phyloP scores from a whole-genome alignment of 2,329 filamentous ascomycete genomes.

The Elsinoe australis region DNA sequence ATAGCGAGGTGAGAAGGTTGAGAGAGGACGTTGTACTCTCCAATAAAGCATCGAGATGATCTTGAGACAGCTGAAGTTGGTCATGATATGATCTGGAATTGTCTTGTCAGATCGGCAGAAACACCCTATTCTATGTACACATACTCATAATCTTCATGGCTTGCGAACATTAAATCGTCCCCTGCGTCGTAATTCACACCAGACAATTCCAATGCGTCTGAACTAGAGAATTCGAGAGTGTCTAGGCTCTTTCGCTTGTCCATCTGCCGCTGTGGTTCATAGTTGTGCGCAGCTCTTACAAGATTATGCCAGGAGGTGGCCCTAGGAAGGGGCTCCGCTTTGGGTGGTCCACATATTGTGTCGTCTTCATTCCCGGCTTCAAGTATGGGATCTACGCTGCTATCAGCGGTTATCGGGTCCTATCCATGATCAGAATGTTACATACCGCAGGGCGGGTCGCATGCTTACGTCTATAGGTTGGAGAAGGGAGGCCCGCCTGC shows the following conservation, averaged over 20 bases:
- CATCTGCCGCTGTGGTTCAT: conserved; percentile 47
- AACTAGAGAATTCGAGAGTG: conserved; percentile 3
- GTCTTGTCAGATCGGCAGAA: background rate
- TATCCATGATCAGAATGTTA: conserved; percentile 40
- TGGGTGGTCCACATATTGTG: conserved; percentile 52
- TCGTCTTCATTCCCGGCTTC: conserved; percentile 53
- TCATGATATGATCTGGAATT: conserved; percentile 61
- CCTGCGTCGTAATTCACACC: no score
- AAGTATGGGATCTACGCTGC: conserved; percentile 49
- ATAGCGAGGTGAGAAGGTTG: conserved; percentile 66
- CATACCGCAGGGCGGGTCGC: no score
- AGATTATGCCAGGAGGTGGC: conserved; percentile 71
- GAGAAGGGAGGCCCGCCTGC: conserved; percentile 61
- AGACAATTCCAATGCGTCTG: no score
- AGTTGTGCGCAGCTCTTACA: conserved; percentile 56
- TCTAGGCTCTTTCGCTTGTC: conserved; percentile 35
- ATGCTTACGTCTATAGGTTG: conserved; percentile 44
- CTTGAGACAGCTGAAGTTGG: conserved; percentile 70
- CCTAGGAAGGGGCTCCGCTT: conserved; percentile 57
- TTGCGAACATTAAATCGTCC: conserved; percentile 66
- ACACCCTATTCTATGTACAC: conserved; percentile 27
- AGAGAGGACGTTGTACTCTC: conserved; percentile 69
- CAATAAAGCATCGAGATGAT: conserved; percentile 73
- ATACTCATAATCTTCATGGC: conserved; percentile 77
- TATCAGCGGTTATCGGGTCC: conserved; percentile 49